Percentiles rank a stretch among this genome's conserved stretches.
These are phyloP conservation scores for Grosmannia penicillata DNA, from an alignment of 2,329 filamentous ascomycete species.

Conservation along the genomic window DNA sequence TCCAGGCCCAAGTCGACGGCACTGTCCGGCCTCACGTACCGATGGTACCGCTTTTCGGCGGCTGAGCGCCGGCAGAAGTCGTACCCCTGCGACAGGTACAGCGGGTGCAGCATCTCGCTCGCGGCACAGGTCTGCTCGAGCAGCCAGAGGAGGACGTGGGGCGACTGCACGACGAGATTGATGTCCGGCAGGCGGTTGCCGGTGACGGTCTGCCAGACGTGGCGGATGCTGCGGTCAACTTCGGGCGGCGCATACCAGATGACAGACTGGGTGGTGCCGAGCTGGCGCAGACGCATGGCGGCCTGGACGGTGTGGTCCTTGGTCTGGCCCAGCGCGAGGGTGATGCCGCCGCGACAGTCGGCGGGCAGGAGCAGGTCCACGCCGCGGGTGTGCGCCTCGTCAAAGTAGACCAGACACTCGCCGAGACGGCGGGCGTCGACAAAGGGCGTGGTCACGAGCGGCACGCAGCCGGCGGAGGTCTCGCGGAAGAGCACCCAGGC, in stretches of 20 bases:
- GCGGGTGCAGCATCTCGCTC: constrained; percentile 41
- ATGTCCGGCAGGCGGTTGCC: constrained; percentile 11
- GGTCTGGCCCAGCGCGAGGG: constrained; percentile 37
- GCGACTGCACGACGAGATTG: constrained; percentile 18
- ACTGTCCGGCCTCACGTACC: not conserved
- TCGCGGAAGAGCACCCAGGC: constrained; percentile 3
- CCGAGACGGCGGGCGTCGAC: constrained; percentile 11
- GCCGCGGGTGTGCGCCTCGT: constrained; percentile 46
- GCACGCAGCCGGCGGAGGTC: not conserved
- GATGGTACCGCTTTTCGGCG: constrained; percentile 1
- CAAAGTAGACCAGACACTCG: constrained; percentile 40
- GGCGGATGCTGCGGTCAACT: constrained; percentile 44
- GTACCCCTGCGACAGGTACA: constrained; percentile 44
- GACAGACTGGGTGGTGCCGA: constrained; percentile 39
- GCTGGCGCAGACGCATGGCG: constrained; percentile 49
- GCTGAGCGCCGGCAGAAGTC: constrained; percentile 40
- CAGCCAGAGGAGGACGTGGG: constrained; percentile 36
- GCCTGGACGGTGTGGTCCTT: constrained; percentile 50
- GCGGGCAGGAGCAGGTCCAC: constrained; percentile 42
- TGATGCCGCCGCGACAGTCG: constrained; percentile 33
- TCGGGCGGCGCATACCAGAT: constrained; percentile 42
- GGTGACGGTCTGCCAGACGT: constrained; percentile 17
- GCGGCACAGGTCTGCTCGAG: constrained; percentile 45
- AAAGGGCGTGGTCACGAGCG: constrained; percentile 2
- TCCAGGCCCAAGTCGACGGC: not conserved